Conservation (phyloP, 1,284 basidiomycete genomes). For the Naganishia liquefaciens region DNA sequence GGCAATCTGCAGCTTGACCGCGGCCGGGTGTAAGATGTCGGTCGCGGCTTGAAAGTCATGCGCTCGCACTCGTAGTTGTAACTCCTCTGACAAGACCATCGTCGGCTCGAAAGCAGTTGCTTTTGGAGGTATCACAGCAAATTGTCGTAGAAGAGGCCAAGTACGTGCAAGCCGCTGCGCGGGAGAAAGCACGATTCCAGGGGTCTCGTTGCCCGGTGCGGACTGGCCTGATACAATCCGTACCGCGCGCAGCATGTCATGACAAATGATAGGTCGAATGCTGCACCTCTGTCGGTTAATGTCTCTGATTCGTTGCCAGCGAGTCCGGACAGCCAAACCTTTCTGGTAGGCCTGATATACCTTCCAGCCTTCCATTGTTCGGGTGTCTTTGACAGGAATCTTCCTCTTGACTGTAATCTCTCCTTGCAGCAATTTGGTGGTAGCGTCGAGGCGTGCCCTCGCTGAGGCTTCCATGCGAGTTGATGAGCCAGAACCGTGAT, state of each 20-base stretch:
- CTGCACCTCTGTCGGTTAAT: slow-evolving; percentile 76
- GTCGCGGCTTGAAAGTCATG: slow-evolving; percentile 55
- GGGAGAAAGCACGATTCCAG: slow-evolving; percentile 64
- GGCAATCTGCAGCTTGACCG: slow-evolving; percentile 86
- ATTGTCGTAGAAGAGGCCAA: slow-evolving; percentile 65
- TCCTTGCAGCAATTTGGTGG: slow-evolving; percentile 63
- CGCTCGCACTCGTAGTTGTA: slow-evolving; percentile 47
- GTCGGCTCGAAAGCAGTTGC: slow-evolving; percentile 77
- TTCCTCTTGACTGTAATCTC: slow-evolving; percentile 52
- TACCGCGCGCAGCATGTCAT: slow-evolving; percentile 60
- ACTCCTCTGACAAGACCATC: slow-evolving; percentile 60
- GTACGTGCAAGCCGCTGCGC: slow-evolving; percentile 63
- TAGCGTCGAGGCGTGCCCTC: slow-evolving; percentile 67
- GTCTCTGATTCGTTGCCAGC: slow-evolving; percentile 71
- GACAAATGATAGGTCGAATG: slow-evolving; percentile 64
- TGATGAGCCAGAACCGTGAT: slow-evolving; percentile 13
- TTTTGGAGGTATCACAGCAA: slow-evolving; percentile 79
- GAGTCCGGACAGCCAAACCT: slow-evolving; percentile 61
- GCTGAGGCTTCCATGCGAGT: slow-evolving; percentile 61
- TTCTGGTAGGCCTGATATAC: slow-evolving; percentile 63
- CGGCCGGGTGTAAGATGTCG: slow-evolving; percentile 68
- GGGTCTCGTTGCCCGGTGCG: background rate
- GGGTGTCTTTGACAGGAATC: slow-evolving; percentile 62
- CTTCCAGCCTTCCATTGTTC: slow-evolving; percentile 73
- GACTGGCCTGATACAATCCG: background rate